Evolutionary conservation across 2,329 filamentous ascomycete genomes (phyloP).

Genomic region (Epichloe gansuensis): DNA sequence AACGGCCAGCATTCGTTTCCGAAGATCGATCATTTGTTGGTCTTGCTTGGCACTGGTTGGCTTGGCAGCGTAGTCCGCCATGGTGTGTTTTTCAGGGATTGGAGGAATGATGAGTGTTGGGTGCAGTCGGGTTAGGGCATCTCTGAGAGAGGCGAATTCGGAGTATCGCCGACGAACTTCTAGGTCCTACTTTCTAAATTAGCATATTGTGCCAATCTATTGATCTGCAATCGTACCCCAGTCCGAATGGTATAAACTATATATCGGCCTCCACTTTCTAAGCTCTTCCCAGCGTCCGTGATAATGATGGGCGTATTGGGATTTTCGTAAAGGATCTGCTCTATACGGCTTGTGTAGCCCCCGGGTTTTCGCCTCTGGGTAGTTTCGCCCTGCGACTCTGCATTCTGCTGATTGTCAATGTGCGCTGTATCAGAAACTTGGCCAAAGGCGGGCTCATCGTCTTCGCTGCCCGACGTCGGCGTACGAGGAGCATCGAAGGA

Average conservation of each 20-base stretch:
- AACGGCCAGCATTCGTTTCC: slow-evolving; percentile 92
- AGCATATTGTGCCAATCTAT: not conserved
- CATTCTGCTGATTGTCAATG: slow-evolving; percentile 34
- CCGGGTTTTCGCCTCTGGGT: slow-evolving; percentile 59
- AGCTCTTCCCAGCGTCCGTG: slow-evolving; percentile 87
- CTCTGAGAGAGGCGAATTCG: slow-evolving; percentile 83
- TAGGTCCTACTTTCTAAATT: slow-evolving; percentile 53
- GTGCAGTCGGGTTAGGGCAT: slow-evolving; percentile 80
- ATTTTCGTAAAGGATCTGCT: slow-evolving; percentile 95
- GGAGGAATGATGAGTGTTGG: slow-evolving; percentile 92
- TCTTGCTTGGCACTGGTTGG: slow-evolving; percentile 98
- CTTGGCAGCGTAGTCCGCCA: slow-evolving; percentile 96
- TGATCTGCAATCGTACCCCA: slow-evolving; percentile 47
- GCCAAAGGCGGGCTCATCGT: slow-evolving; percentile 39
- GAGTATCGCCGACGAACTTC: slow-evolving; percentile 93
- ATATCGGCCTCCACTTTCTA: slow-evolving; percentile 80
- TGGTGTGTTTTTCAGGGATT: slow-evolving; percentile 96
- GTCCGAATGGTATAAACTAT: slow-evolving; percentile 97
- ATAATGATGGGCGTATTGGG: slow-evolving; percentile 83
- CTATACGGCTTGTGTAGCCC: slow-evolving; percentile 91
- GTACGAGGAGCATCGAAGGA: slow-evolving; percentile 56
- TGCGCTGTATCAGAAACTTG: slow-evolving; percentile 15
- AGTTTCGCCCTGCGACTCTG: slow-evolving; percentile 27
- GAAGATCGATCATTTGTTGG: slow-evolving; percentile 86
- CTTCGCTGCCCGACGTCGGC: slow-evolving; percentile 55